Evolutionary conservation across 768 basidiomycete species (phyloP), one percentile per base, ranked within the genome.

Genomic region (Boletus sp.): DNA sequence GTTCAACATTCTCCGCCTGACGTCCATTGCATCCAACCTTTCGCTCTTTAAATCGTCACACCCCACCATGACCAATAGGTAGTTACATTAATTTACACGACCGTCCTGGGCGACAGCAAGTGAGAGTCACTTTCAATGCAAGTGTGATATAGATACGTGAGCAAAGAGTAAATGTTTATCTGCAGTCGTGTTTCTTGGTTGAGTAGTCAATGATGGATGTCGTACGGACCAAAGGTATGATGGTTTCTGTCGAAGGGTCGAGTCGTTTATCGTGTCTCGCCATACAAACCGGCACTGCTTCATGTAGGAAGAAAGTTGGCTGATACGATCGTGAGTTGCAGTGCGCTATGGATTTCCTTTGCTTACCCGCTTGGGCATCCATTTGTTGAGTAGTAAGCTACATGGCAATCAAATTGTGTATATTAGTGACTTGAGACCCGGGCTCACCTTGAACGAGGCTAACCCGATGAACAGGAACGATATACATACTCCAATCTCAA

Each of bases 401-500:
- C 42, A 52, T 50, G 29, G 41, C 44, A 37, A 45, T 55, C 35
- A 57, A 36, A 48, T 54, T 45, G 45, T 55, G 48, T 24, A 46
- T 33, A 30, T 18, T 5, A 47, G 10, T 28, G 35, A 52, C 45
- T 28, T n/a, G 29, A 36, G 35, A 39, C 35, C 29, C 2, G 3
- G n/a, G 33, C 73, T 54, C 64, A 86, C 87, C 78, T 92, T 91
- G 83, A 96, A 98, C 5, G 85, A 84, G 55, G 78, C 82, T 39
- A 96, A 85, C 15, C 94, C 94, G 9, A 94, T 74, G 54, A 96
- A 78, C 5, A 88, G 78, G 66, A 94, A 94, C 11, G 85, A 87
- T 48, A 85, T 84, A 47, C 95, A 80, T 10, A 86, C 84, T 1
- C 80, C 83, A 30, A 89, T 64, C 64, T 92, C 85, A 72, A 94